Evolutionary conservation across 352 stramenopile species (phyloP).

Genomic region (Globisporangium camurandrum): DNA sequence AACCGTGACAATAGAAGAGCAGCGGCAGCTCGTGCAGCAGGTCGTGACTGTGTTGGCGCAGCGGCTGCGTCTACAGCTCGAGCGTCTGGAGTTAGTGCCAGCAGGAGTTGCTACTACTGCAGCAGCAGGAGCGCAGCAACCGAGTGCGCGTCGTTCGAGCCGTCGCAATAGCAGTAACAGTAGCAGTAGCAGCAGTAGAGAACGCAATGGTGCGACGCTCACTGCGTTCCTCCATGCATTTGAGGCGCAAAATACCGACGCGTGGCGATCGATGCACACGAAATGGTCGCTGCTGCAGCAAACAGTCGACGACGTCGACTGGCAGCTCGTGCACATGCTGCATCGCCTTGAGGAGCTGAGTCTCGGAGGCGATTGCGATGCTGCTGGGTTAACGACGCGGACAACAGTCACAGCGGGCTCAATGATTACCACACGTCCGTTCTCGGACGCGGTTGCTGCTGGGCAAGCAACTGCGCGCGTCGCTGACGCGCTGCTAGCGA

Average conservation of each 20-base stretch:
- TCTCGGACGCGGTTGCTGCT: conserved; percentile 61
- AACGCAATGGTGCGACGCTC: conserved; percentile 7
- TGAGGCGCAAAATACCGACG: conserved; percentile 21
- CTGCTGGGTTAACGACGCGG: neutral
- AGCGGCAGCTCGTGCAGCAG: conserved; percentile 37
- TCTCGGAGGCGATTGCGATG: conserved; percentile 14
- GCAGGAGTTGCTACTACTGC: neutral
- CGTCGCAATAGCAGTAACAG: neutral
- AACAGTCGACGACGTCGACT: conserved; percentile 47
- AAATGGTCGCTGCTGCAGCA: conserved; percentile 40
- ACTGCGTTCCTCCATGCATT: conserved; percentile 20
- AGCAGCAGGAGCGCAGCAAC: neutral
- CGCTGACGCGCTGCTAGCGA: conserved; percentile 41
- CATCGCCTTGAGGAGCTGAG: conserved; percentile 42
- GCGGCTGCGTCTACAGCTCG: conserved; percentile 34
- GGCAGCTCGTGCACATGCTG: conserved; percentile 56
- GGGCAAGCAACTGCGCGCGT: conserved; percentile 46
- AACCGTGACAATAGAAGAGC: conserved; percentile 17
- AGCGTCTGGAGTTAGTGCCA: no score
- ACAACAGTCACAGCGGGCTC: neutral
- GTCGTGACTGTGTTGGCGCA: conserved; percentile 37
- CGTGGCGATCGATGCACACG: conserved; percentile 31
- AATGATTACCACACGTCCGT: conserved; percentile 27
- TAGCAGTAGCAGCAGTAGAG: neutral
- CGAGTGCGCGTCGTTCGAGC: neutral